Evolutionary conservation across 2,329 filamentous ascomycete species (phyloP), one percentile per base, ranked within the genome.

Genomic region (Teratosphaeria epicoccoides): DNA sequence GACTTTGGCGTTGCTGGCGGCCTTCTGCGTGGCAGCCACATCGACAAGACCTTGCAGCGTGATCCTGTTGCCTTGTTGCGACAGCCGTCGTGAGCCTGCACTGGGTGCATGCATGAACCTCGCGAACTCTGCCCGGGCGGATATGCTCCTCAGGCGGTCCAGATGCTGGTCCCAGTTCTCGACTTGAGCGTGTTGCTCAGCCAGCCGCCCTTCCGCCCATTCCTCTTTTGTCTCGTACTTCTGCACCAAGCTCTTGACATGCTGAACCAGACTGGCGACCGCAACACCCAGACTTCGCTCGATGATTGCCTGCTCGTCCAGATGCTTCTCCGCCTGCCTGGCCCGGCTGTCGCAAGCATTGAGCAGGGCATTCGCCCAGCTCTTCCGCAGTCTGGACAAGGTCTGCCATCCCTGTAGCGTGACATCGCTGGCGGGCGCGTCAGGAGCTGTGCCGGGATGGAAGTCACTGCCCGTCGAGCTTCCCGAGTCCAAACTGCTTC

Each of bases 391-490:
- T 67, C 84, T 85, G 74, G 93, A 96, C 22, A 97, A 76, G 44
- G 83, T 81, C 66, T 88, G 87, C 91, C 93, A 98, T 80, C 89
- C 84, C 62, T 84, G 77, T 51, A 96, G 76, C 56, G 89, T 84
- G 55, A 85, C 87, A 55, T 88, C 83, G 63, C 90, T 83, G 43
- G 84, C 77, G 59, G 95, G 85, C 43, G 82, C 85, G 68, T 95
- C 89, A n/a, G 93, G 93, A 40, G 80, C 75, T 24, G 74, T 72
- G 20, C 75, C 70, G 25, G 88, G 82, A 52, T 76, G 74, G 56
- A 84, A 80, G 70, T 85, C 80, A 28, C 74, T 63, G 45, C 78
- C 73, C 73, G 50, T 43, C 20, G 53, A 49, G 24, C 54, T 56
- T 33, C 54, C 56, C 23, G 47, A 76, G 71, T 48, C 67, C 62